Conservation (phyloP, 306 rosid species). For the Prunus campanulata region DNA sequence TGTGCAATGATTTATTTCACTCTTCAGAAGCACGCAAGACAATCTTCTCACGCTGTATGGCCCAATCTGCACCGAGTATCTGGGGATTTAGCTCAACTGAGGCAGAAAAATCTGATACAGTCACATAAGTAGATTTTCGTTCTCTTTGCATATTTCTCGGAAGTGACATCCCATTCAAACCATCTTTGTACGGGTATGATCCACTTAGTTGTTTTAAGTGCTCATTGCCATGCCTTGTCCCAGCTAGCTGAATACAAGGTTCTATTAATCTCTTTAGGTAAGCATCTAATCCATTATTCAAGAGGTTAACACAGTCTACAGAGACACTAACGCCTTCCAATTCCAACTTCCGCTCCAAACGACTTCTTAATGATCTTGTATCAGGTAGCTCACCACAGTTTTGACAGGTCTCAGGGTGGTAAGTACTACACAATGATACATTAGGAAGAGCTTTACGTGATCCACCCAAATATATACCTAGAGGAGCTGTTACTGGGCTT, state of each 20-base stretch:
- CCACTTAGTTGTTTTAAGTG: constrained; percentile 26
- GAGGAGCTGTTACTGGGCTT: constrained; percentile 95
- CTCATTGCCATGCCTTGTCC: constrained; percentile 42
- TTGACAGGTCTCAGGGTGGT: constrained; percentile 61
- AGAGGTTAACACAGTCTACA: constrained; percentile 64
- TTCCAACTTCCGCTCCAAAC: constrained; percentile 70
- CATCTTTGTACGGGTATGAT: constrained; percentile 11
- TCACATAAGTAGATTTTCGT: constrained; percentile 32
- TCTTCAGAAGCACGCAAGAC: constrained; percentile 61
- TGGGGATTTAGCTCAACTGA: constrained; percentile 81
- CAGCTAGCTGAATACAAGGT: constrained; percentile 58
- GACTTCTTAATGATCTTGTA: constrained; percentile 58
- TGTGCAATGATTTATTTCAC: constrained; percentile 32
- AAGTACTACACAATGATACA: constrained; percentile 35
- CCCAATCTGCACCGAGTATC: constrained; percentile 79
- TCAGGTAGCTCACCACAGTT: constrained; percentile 66
- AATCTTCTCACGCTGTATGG: constrained; percentile 80
- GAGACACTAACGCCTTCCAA: constrained; percentile 57
- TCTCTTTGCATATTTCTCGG: constrained; percentile 41
- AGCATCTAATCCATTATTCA: constrained; percentile 80
- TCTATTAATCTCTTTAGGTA: constrained; percentile 84
- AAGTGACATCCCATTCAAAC: constrained; percentile 32
- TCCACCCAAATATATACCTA: constrained; percentile 59
- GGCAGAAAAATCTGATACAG: constrained; percentile 58
- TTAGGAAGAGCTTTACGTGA: constrained; percentile 50